Percentiles rank a stretch among this genome's conserved stretches.
phyloP scores from a whole-genome alignment of 768 basidiomycete genomes.

The Rhodotorula kratochvilovae region DNA sequence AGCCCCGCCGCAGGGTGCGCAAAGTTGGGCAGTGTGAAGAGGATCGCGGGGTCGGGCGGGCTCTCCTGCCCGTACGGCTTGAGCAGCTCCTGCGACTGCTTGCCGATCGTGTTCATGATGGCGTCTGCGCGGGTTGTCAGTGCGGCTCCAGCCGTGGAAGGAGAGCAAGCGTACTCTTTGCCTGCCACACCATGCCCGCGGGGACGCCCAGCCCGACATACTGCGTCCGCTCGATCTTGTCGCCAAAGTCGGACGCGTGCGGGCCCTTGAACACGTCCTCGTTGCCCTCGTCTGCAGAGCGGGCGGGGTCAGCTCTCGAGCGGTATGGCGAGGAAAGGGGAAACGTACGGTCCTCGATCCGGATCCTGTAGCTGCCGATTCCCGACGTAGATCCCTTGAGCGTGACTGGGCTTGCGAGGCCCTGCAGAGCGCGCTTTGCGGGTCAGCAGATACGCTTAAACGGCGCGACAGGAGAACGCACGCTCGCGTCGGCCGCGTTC shows the following conservation, averaged over 20 bases:
- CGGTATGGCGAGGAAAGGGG: neutral
- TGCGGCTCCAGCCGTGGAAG: neutral
- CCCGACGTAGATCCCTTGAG: constrained; percentile 71
- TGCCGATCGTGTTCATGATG: constrained; percentile 60
- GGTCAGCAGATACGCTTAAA: too few relatives aligned
- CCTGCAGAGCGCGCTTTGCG: too few relatives aligned
- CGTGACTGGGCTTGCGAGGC: constrained; percentile 64
- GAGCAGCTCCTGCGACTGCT: constrained; percentile 57
- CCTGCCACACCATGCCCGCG: constrained; percentile 36
- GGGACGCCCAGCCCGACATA: constrained; percentile 28
- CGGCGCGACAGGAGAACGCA: constrained; percentile 50
- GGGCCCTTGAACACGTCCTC: constrained; percentile 7
- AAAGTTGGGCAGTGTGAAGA: constrained; percentile 72
- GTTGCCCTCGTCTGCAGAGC: constrained; percentile 17
- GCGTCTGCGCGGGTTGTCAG: constrained; percentile 52
- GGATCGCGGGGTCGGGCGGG: constrained; percentile 72
- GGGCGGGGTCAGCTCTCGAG: neutral
- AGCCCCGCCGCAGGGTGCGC: constrained; percentile 68
- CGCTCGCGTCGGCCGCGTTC: constrained; percentile 68
- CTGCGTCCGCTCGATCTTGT: constrained; percentile 32
- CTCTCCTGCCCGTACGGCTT: constrained; percentile 52
- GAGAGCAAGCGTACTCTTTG: constrained; percentile 30
- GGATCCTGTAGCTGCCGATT: constrained; percentile 74
- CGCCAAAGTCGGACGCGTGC: constrained; percentile 39
- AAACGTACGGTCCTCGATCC: constrained; percentile 66